Conservation (phyloP, 2,329 filamentous ascomycete genomes). For the Xylaria sp. region DNA sequence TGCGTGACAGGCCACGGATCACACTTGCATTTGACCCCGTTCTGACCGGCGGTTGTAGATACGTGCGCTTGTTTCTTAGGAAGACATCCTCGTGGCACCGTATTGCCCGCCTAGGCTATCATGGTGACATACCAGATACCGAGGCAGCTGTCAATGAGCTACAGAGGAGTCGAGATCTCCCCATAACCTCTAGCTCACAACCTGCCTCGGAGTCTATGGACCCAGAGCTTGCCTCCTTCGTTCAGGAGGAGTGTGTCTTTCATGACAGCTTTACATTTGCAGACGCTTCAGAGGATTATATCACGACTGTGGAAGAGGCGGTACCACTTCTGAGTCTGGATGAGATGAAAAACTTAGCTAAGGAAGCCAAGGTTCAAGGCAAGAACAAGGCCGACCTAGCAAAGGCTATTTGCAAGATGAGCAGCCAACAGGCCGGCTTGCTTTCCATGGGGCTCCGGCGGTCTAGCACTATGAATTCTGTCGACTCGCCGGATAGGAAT, state of each 20-base stretch:
- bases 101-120: slow-evolving; percentile 74
- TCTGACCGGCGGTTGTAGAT: slow-evolving; percentile 53
- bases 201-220: slow-evolving; percentile 18
- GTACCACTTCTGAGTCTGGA: slow-evolving; percentile 81
- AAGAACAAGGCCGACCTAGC: slow-evolving; percentile 85
- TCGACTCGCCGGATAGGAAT: slow-evolving; percentile 48
- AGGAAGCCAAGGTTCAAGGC: slow-evolving; percentile 82
- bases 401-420: slow-evolving; percentile 71
- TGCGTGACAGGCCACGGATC: slow-evolving; percentile 48
- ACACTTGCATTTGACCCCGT: slow-evolving; percentile 3
- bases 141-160: slow-evolving; percentile 66
- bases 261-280: slow-evolving; percentile 72
- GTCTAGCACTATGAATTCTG: slow-evolving; percentile 62
- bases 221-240: slow-evolving; percentile 35
- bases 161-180: slow-evolving; percentile 61
- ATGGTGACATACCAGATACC: slow-evolving; percentile 79
- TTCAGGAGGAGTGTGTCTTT: slow-evolving; percentile 50
- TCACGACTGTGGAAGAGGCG: slow-evolving; percentile 81
- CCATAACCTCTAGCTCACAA: slow-evolving; percentile 36
- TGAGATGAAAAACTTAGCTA: slow-evolving; percentile 82
- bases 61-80: slow-evolving; percentile 88
- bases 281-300: slow-evolving; percentile 72
- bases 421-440: slow-evolving; percentile 75
- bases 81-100: slow-evolving; percentile 94
- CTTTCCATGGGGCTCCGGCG: slow-evolving; percentile 68